Evolutionary conservation across 2,329 filamentous ascomycete genomes (phyloP).

Genomic region (Leptographium procerum): DNA sequence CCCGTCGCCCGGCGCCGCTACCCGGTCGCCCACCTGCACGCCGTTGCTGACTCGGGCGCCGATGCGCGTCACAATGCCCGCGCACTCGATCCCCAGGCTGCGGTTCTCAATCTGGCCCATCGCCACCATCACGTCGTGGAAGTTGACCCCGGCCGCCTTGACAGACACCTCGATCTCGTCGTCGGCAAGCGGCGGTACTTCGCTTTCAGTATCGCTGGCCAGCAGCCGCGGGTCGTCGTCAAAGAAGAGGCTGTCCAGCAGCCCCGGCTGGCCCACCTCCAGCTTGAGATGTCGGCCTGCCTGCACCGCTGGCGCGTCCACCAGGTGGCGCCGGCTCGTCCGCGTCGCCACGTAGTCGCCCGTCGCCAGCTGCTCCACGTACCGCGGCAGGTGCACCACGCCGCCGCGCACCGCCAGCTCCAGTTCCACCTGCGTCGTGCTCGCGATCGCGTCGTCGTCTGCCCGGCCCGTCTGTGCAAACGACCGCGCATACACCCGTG

Average conservation of each 20-base stretch:
- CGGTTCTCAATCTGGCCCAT: slow-evolving; percentile 13
- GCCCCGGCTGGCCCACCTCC: slow-evolving; percentile 13
- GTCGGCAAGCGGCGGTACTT: not conserved
- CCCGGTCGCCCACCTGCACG: slow-evolving; percentile 23
- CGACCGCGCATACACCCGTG: slow-evolving; percentile 2
- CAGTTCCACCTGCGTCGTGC: slow-evolving; percentile 2
- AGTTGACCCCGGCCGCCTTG: slow-evolving; percentile 22
- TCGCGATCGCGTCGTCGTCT: too few species aligned
- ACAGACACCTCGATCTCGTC: slow-evolving; percentile 20
- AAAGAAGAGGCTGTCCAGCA: slow-evolving; percentile 18
- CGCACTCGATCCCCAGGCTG: slow-evolving; percentile 19
- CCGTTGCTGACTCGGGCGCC: slow-evolving; percentile 7
- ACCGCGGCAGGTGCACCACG: slow-evolving; percentile 11
- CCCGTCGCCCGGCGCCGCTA: slow-evolving; percentile 14
- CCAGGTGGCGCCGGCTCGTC: slow-evolving; percentile 6
- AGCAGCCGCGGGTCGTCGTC: slow-evolving; percentile 8
- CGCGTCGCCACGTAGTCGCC: slow-evolving; percentile 9
- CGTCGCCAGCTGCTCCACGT: slow-evolving; percentile 4
- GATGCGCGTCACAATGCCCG: slow-evolving; percentile 13
- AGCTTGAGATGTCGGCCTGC: slow-evolving; percentile 9
- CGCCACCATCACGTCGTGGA: slow-evolving; percentile 24
- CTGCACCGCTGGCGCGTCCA: slow-evolving; percentile 8
- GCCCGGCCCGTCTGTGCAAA: not conserved
- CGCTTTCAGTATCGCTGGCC: slow-evolving; percentile 7
- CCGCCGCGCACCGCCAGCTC: slow-evolving; percentile 8